phyloP scores from a whole-genome alignment of 352 stramenopile genomes.

The Globisporangium radiosum region DNA sequence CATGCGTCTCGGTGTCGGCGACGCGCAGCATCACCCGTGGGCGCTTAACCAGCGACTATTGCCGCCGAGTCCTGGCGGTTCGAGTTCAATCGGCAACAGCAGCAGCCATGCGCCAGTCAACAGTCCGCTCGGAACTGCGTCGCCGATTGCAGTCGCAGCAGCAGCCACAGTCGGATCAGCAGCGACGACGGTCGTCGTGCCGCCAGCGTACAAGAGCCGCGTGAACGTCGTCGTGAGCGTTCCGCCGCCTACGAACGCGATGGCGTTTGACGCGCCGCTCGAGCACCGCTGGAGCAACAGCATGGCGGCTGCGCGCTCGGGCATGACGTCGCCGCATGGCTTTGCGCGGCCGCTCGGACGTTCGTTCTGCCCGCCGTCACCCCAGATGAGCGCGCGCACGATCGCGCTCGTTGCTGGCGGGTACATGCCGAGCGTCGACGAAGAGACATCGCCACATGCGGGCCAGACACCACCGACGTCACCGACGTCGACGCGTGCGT shows the following conservation, averaged over 20 bases:
- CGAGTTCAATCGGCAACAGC: conserved; percentile 9
- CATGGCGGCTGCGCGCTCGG: conserved; percentile 5
- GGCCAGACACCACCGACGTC: conserved; percentile 44
- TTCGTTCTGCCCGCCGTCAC: conserved; percentile 32
- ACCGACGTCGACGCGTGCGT: conserved; percentile 12
- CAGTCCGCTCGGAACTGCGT: conserved; percentile 6
- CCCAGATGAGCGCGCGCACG: conserved; percentile 29
- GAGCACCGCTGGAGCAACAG: conserved; percentile 21
- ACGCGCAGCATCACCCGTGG: conserved; percentile 69
- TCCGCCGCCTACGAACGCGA: conserved; percentile 23
- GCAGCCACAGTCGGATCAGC: background rate
- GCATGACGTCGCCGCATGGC: conserved; percentile 15
- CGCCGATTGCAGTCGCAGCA: background rate
- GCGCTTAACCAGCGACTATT: conserved; percentile 42
- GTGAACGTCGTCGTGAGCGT: conserved; percentile 33
- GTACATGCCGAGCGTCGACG: conserved; percentile 73
- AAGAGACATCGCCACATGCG: conserved; percentile 51
- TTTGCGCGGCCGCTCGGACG: conserved; percentile 20
- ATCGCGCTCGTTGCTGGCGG: conserved; percentile 20
- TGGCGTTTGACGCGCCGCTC: conserved; percentile 9
- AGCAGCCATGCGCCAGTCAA: conserved; percentile 3
- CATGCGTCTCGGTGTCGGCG: conserved; percentile 71
- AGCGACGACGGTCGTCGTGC: conserved; percentile 12
- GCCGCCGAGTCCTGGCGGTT: conserved; percentile 8
- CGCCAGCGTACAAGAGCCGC: conserved; percentile 18